Evolutionary conservation across 768 basidiomycete genomes (phyloP), one percentile per base, ranked within the genome.

Genomic region (Ramaria rubella): DNA sequence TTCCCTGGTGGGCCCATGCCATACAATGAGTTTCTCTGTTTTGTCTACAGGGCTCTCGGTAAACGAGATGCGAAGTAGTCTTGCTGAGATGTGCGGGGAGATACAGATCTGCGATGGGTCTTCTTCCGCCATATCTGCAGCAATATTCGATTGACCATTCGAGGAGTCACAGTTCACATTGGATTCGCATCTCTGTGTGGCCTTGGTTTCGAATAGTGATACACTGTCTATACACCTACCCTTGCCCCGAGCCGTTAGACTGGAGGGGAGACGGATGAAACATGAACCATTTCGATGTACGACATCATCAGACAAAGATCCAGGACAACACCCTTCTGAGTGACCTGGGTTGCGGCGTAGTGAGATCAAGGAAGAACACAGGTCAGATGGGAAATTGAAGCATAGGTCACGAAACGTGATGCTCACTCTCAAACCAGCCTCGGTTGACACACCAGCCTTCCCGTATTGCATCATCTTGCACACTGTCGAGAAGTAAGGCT

Each of bases 1-100:
- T 68, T 90, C 88, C 17, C 62, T 62, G 8, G 69, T 70, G 5
- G 87, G 82, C 0, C 91, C 91, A 57, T 77, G 82, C 88, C 90
- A 94, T 2, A 93, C 65, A 3, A 92, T 68, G 1, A 82, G 72
- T n/a, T 38, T 73, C 66, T 31, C 75, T 23, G 45, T 61, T 15
- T 60, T 57, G 3, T 52, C 48, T 49, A 59, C 49, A 45, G 58
- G 52, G n/a, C 51, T 59, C 49, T 11, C 57, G 30, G 65, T 67
- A 5, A 85, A 64, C 0, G 74, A 77, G 12, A 92, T 69, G 48
- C 88, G 75, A 27, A 88, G 61, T 2, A 91, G 72, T 21, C 75
- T 72, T 34, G 79, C 76, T 34, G 72, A 73, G n/a, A 52, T 62
- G 52, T 73, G 72, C 5, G 85, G 84, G 5, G 72, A 67, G 2